Evolutionary conservation across 2,329 filamentous ascomycete species (phyloP).

Genomic region (Aspergillus sp.): DNA sequence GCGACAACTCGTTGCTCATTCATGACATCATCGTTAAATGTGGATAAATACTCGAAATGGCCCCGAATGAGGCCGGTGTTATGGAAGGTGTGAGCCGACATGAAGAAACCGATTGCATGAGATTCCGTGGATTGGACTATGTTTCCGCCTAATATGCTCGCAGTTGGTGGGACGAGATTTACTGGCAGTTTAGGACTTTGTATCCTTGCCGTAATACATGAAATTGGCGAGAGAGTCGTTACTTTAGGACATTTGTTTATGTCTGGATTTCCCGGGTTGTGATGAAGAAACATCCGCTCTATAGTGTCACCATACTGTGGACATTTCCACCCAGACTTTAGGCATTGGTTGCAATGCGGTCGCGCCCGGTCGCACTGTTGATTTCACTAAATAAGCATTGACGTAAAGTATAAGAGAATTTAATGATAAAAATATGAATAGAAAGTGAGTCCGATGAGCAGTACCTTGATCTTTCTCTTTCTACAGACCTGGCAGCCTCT

Average conservation of each 20-base stretch:
- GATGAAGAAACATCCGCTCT: constrained; percentile 19
- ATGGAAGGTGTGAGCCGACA: constrained; percentile 14
- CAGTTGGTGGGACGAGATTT: background rate
- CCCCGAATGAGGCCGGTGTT: constrained; percentile 14
- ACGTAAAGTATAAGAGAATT: no score
- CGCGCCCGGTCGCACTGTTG: constrained; percentile 16
- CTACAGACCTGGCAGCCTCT: constrained; percentile 74
- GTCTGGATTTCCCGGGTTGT: background rate
- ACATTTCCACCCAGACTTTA: constrained; percentile 18
- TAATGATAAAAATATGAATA: no score
- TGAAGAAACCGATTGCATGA: constrained; percentile 15
- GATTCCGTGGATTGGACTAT: background rate
- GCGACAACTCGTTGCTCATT: background rate
- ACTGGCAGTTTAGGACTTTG: background rate
- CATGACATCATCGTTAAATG: background rate
- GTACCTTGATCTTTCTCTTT: constrained; percentile 71
- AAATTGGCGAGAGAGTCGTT: rapidly evolving
- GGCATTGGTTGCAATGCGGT: constrained; percentile 16
- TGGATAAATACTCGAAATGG: constrained; percentile 16
- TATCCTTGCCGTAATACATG: no score
- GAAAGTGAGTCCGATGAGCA: constrained; percentile 18
- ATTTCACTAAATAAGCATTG: no score
- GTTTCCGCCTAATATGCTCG: background rate
- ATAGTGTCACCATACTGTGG: constrained; percentile 19
- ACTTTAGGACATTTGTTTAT: background rate